Evolutionary conservation across 768 basidiomycete species (phyloP), one percentile per base, ranked within the genome.

Genomic region (Leccinum subgranulosum): DNA sequence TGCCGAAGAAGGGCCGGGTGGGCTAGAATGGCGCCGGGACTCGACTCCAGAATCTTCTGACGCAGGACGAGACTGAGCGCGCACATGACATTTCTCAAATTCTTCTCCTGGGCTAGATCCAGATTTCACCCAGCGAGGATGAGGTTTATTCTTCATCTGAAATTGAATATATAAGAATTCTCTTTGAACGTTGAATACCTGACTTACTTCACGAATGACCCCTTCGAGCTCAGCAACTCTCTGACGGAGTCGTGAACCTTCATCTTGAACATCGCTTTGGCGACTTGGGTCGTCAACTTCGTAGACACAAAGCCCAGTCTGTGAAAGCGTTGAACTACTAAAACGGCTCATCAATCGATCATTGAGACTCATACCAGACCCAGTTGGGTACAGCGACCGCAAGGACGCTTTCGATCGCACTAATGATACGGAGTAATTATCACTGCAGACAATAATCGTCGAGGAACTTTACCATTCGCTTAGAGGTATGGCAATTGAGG

Each of bases 251-350:
- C 85, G 79, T 33, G 83, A 79, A 46, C 78, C 79, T 67, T 92
- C 90, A 56, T 87, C 86, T 58, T 82, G 81, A 10, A 72, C 64
- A 51, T 75, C 68, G 12, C 73, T 75, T 65, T 82, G 78, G 69
- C 84, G 81, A 58, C 71, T 82, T 25, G 86, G 86, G 64, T 90
- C 88, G 64, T 92, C 90, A 7, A 92, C 83, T 69, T 93, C 89
- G 64, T 93, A 93, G 10, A 92, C 86, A 66, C 90, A 93, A 4
- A 90, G 76, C 1, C 89, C 90, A 49, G 88, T 91, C 88, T 90
- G 60, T 45, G 34, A 41, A 19, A 49, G 12, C 25, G 17, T 52
- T 60, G 21, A 57, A 50, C 28, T 17, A n/a, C n/a, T 23, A 23
- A 23, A 19, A 48, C 62, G 65, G 54, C 64, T 54, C 34, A 62